Evolutionary conservation across 1,284 basidiomycete species (phyloP).

Genomic region (Papiliotrema flavescens): DNA sequence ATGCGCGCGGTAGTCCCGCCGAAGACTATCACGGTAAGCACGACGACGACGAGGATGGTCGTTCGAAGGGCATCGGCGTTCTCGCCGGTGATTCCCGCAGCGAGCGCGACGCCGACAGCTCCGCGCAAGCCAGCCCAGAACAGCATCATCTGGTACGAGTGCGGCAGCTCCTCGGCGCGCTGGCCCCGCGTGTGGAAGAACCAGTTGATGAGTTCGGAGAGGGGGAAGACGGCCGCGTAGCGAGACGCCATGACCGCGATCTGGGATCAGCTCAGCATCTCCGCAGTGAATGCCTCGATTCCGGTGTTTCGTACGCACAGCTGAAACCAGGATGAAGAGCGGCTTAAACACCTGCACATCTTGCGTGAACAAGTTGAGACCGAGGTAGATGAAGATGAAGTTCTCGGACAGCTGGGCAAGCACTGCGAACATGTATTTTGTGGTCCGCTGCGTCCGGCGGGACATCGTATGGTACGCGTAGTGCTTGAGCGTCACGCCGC

Average conservation of each 20-base stretch:
- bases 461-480: slow-evolving; percentile 99
- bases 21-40: slow-evolving; percentile 91
- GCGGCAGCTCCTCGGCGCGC: slow-evolving; percentile 79
- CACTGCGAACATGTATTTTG: slow-evolving; percentile 91
- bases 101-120: slow-evolving; percentile 94
- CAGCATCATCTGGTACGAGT: slow-evolving; percentile 97
- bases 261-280: slow-evolving; percentile 22
- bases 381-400: slow-evolving; percentile 99
- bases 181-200: slow-evolving; percentile 79
- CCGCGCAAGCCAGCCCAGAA: slow-evolving; percentile 98
- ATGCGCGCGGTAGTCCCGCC: slow-evolving; percentile 95
- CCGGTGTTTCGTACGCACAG: slow-evolving; percentile 45
- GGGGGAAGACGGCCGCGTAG: slow-evolving; percentile 92
- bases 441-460: slow-evolving; percentile 83
- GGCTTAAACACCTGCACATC: slow-evolving; percentile 88
- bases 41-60: slow-evolving; percentile 92
- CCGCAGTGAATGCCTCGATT: too few relatives aligned
- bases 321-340: slow-evolving; percentile 86
- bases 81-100: slow-evolving; percentile 87
- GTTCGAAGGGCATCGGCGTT: slow-evolving; percentile 88
- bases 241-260: slow-evolving; percentile 90
- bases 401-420: slow-evolving; percentile 95
- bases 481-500: slow-evolving; percentile 98
- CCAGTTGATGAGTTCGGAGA: slow-evolving; percentile 93
- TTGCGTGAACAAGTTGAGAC: slow-evolving; percentile 90